These are phyloP conservation scores for Claviceps africana DNA, from an alignment of 2,329 filamentous ascomycete genomes.

Conservation along the genomic window DNA sequence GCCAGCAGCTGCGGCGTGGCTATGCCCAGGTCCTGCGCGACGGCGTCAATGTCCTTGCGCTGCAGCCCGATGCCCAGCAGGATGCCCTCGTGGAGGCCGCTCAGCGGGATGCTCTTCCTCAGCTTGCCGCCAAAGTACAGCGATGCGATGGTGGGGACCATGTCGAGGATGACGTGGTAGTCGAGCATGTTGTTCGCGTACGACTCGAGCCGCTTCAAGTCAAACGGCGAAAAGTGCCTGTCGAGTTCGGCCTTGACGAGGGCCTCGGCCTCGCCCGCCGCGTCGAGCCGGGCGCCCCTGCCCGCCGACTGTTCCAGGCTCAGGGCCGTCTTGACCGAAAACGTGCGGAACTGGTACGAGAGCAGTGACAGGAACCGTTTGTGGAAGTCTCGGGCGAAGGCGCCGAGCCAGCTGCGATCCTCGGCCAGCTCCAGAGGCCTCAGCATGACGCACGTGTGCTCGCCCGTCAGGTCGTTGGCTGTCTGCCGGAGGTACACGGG, in stretches of 20 bases:
- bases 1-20: conserved; percentile 70
- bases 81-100: conserved; percentile 72
- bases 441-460: conserved; percentile 97
- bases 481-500: conserved; percentile 94
- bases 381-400: conserved; percentile 88
- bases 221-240: conserved; percentile 68
- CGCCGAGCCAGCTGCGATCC: conserved; percentile 74
- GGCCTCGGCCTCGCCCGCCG: conserved; percentile 26
- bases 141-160: conserved; percentile 67
- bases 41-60: conserved; percentile 67
- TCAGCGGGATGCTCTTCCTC: conserved; percentile 52
- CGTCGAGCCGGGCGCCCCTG: conserved; percentile 53
- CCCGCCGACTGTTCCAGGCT: conserved; percentile 80
- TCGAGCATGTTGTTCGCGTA: conserved; percentile 97
- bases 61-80: conserved; percentile 85
- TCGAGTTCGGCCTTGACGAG: conserved; percentile 69
- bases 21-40: conserved; percentile 66
- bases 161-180: conserved; percentile 91
- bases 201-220: conserved; percentile 85
- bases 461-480: conserved; percentile 87
- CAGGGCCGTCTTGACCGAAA: conserved; percentile 63
- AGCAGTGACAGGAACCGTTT: conserved; percentile 80
- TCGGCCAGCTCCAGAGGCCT: conserved; percentile 55
- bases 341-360: conserved; percentile 82
- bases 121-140: conserved; percentile 78